Evolutionary conservation across 257 asterid species (phyloP).

Genomic region (Osmanthus fragrans): DNA sequence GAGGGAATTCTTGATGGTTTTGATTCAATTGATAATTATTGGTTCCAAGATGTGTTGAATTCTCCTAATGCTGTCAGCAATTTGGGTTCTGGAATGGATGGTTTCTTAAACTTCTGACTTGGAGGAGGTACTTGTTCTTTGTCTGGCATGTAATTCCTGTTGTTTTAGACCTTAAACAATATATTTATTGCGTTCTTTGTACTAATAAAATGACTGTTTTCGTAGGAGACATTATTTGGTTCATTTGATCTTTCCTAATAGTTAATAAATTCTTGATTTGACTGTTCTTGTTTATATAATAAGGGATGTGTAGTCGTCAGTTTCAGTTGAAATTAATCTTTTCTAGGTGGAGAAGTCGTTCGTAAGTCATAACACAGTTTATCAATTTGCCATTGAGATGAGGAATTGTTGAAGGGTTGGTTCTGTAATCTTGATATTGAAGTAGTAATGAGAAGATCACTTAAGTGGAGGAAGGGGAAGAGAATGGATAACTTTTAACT

Average conservation of each 20-base stretch:
- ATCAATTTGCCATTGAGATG: background rate
- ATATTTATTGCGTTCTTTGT: constrained; percentile 17
- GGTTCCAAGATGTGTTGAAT: constrained; percentile 47
- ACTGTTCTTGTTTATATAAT: background rate
- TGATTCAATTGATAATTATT: constrained; percentile 41
- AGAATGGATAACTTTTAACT: background rate
- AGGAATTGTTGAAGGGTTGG: background rate
- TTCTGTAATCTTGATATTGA: background rate
- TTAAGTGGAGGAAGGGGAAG: background rate
- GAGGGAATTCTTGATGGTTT: constrained; percentile 55
- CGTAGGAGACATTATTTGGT: background rate
- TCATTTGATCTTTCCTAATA: background rate
- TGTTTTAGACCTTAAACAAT: background rate
- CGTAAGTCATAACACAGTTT: background rate
- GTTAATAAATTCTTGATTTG: constrained; percentile 8
- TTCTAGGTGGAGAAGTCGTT: background rate
- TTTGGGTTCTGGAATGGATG: constrained; percentile 38
- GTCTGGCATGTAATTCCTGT: background rate
- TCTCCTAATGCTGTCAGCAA: constrained; percentile 31
- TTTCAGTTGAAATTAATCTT: background rate
- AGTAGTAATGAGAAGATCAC: background rate
- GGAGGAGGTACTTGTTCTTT: background rate
- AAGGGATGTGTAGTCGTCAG: background rate
- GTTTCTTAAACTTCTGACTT: constrained; percentile 46
- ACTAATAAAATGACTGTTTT: constrained; percentile 9